A percentile compares a stretch with the other conserved stretches of the same genome.
Conservation (phyloP, 192 early-diverging fungal species). For the Radiomyces spectabilis region DNA sequence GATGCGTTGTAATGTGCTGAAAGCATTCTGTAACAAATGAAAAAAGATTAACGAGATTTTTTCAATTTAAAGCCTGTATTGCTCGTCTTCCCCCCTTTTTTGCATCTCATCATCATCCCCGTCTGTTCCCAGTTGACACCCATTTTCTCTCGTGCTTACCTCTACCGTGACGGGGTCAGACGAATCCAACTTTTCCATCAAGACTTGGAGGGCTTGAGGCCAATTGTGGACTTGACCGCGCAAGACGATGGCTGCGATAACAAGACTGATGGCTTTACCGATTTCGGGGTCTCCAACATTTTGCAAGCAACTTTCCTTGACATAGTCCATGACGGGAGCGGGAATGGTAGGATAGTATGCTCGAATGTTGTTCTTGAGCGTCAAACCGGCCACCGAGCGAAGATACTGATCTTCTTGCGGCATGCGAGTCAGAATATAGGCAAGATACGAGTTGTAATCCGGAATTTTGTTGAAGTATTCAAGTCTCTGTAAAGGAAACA, state of each 20-base stretch:
- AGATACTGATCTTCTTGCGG: constrained; percentile 54
- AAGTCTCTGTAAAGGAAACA: constrained; percentile 48
- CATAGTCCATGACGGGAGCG: constrained; percentile 31
- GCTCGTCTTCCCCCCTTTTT: too few species aligned
- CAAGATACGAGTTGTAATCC: constrained; percentile 88
- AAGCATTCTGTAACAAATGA: constrained; percentile 51
- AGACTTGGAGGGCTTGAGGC: constrained; percentile 67
- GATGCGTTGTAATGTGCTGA: constrained; percentile 86
- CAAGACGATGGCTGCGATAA: constrained; percentile 82
- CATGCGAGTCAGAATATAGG: constrained; percentile 75
- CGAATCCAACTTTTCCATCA: constrained; percentile 71
- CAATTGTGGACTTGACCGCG: constrained; percentile 60
- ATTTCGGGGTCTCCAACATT: constrained; percentile 61
- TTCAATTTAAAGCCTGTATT: too few species aligned
- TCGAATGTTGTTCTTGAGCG: constrained; percentile 72
- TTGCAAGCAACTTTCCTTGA: constrained; percentile 15
- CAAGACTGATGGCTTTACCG: constrained; percentile 70
- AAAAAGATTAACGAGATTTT: too few species aligned
- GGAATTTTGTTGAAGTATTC: constrained; percentile 70
- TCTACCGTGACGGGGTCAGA: constrained; percentile 67
- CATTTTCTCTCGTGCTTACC: constrained; percentile 34
- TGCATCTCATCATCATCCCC: too few species aligned
- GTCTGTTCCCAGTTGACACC: neutral
- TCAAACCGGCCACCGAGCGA: constrained; percentile 80
- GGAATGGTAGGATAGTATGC: constrained; percentile 42